Conservation (phyloP, 495 filamentous ascomycete species). For the Penicillium parvum region DNA sequence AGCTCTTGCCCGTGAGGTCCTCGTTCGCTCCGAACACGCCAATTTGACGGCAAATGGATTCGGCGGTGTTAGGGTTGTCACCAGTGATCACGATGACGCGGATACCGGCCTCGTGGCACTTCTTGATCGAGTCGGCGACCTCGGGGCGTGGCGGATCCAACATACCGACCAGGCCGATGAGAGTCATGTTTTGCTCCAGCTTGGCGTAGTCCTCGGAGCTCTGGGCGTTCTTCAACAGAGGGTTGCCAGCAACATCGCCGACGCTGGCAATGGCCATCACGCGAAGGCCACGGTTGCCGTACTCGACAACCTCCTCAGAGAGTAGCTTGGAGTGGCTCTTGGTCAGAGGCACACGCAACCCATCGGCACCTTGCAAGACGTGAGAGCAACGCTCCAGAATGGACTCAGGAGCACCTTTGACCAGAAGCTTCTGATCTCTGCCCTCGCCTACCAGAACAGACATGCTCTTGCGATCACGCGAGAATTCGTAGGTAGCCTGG, state of each 20-base stretch:
- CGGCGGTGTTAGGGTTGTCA: conserved; percentile 95
- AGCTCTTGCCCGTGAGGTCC: conserved; percentile 87
- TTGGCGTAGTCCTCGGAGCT: conserved; percentile 77
- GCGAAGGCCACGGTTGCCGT: conserved; percentile 86
- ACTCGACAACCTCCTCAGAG: conserved; percentile 74
- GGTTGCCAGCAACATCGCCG: conserved; percentile 65
- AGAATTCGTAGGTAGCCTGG: conserved; percentile 93
- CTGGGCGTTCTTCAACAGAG: conserved; percentile 67
- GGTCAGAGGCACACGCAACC: conserved; percentile 66
- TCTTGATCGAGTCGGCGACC: conserved; percentile 76
- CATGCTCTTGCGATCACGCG: conserved; percentile 98
- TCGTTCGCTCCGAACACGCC: conserved; percentile 84
- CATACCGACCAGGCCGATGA: conserved; percentile 94
- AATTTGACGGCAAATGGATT: conserved; percentile 95
- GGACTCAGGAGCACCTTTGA: conserved; percentile 95
- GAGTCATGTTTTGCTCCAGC: conserved; percentile 88
- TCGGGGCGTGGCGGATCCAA: conserved; percentile 96
- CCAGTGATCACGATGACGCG: conserved; percentile 97
- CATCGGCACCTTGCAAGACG: conserved; percentile 67
- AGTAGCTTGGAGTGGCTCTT: conserved; percentile 63
- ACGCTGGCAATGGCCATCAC: conserved; percentile 88
- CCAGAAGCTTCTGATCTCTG: conserved; percentile 71
- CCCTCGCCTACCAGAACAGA: conserved; percentile 79
- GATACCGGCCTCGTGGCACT: conserved; percentile 90
- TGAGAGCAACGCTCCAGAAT: conserved; percentile 88